These are phyloP conservation scores for Candida tetrigidarum DNA, from an alignment of 1,139 yeast genomes.

Conservation along the genomic window DNA sequence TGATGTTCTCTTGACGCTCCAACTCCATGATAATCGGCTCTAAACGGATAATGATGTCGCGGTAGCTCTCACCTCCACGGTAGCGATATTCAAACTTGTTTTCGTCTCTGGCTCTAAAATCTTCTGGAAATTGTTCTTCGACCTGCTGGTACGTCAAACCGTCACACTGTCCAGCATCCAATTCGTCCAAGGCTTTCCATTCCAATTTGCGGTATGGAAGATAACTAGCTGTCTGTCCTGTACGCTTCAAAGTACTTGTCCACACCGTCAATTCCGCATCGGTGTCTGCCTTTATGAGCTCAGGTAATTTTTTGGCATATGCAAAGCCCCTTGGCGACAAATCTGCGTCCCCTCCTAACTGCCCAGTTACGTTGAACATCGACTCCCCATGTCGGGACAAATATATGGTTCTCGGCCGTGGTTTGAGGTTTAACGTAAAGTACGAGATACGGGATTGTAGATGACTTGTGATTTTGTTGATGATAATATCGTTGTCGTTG, in stretches of 20 bases:
- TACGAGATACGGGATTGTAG: constrained; percentile 92
- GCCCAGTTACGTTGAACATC: constrained; percentile 88
- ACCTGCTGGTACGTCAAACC: constrained; percentile 92
- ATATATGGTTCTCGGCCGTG: constrained; percentile 91
- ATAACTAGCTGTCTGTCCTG: constrained; percentile 89
- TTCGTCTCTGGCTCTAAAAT: constrained; percentile 93
- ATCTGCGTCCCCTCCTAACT: constrained; percentile 95
- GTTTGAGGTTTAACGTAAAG: constrained; percentile 93
- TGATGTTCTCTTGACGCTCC: constrained; percentile 93
- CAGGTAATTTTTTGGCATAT: constrained; percentile 85
- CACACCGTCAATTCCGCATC: constrained; percentile 80
- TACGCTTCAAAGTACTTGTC: constrained; percentile 92
- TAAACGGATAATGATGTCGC: constrained; percentile 91
- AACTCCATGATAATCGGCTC: constrained; percentile 98
- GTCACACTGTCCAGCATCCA: constrained; percentile 98
- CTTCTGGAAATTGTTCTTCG: constrained; percentile 70
- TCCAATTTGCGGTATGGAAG: constrained; percentile 77
- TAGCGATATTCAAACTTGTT: constrained; percentile 95
- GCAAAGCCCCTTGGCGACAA: constrained; percentile 84
- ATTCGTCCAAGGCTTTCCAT: constrained; percentile 97
- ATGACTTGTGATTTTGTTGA: constrained; percentile 86
- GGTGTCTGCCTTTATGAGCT: constrained; percentile 20
- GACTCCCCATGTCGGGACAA: constrained; percentile 96
- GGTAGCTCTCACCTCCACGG: constrained; percentile 96
- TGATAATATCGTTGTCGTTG: constrained; percentile 55